These are phyloP conservation scores for Pyrenophora graminea DNA, from an alignment of 2,329 filamentous ascomycete genomes.

Conservation along the genomic window DNA sequence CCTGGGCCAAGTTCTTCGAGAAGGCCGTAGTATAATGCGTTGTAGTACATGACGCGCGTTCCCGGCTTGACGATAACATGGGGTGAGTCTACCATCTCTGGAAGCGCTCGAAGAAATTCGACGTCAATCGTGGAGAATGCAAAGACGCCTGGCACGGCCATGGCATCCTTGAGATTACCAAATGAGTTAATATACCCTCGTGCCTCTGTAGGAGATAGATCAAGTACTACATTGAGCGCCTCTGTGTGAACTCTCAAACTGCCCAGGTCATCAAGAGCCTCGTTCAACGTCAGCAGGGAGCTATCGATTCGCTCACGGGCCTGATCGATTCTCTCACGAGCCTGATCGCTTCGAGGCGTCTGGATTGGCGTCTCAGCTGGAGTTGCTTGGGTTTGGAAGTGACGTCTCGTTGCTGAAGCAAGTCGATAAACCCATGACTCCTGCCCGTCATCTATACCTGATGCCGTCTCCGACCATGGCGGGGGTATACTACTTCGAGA, in stretches of 20 bases:
- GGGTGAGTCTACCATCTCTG: conserved; percentile 32
- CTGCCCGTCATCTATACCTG: conserved; percentile 23
- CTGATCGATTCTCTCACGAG: conserved; percentile 16
- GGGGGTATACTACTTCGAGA: conserved; percentile 3
- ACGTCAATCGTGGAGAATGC: conserved; percentile 16
- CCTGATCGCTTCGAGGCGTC: not conserved
- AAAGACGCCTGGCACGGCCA: conserved; percentile 30
- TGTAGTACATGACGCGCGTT: conserved; percentile 32
- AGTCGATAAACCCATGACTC: conserved; percentile 32
- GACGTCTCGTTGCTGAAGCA: conserved; percentile 28
- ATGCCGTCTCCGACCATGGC: conserved; percentile 16
- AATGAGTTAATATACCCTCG: conserved; percentile 29
- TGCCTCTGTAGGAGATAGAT: conserved; percentile 22
- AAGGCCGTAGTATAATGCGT: conserved; percentile 33
- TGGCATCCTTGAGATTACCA: conserved; percentile 11
- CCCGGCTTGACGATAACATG: conserved; percentile 32
- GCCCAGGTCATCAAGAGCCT: conserved; percentile 34
- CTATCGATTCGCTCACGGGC: conserved; percentile 20
- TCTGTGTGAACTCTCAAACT: conserved; percentile 28
- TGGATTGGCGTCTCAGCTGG: conserved; percentile 25
- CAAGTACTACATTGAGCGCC: conserved; percentile 14
- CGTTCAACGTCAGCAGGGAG: conserved; percentile 32
- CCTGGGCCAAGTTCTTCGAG: conserved; percentile 20
- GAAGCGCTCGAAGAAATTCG: conserved; percentile 23
- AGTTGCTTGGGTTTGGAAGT: conserved; percentile 28